Percentiles rank a stretch among this genome's conserved stretches.
These are phyloP conservation scores for Globisporangium solare DNA, from an alignment of 352 stramenopile genomes.

Conservation along the genomic window DNA sequence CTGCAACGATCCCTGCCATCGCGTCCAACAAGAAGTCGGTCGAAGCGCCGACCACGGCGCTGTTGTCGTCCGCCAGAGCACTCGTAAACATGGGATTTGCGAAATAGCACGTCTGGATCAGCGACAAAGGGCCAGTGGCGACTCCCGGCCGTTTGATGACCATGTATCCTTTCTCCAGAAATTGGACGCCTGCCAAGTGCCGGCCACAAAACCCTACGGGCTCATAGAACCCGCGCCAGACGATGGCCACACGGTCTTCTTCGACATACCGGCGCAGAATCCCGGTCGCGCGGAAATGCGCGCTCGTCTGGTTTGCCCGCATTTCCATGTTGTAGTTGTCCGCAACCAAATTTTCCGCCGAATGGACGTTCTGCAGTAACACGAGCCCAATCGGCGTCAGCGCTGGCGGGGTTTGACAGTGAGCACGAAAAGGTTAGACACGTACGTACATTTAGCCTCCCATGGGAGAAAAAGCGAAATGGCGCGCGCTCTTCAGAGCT, in stretches of 20 bases:
- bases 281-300: conserved; percentile 48
- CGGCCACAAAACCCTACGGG: conserved; percentile 43
- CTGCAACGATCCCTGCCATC: background rate
- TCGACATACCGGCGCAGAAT: conserved; percentile 44
- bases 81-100: conserved; percentile 38
- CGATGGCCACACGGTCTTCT: conserved; percentile 41
- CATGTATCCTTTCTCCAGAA: conserved; percentile 53
- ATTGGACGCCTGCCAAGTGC: conserved; percentile 32
- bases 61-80: conserved; percentile 3
- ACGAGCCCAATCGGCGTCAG: no score
- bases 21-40: conserved; percentile 8
- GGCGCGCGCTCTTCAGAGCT: background rate
- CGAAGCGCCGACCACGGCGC: background rate
- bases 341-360: conserved; percentile 45
- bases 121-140: conserved; percentile 24
- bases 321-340: conserved; percentile 55
- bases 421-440: no score
- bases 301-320: conserved; percentile 37
- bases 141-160: conserved; percentile 34
- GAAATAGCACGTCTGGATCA: conserved; percentile 54
- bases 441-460: no score
- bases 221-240: conserved; percentile 54
- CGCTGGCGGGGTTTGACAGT: no score
- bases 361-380: background rate
- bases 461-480: no score